Evolutionary conservation across 2,329 filamentous ascomycete species (phyloP), one percentile per base, ranked within the genome.

Genomic region (Cryphonectria japonica): DNA sequence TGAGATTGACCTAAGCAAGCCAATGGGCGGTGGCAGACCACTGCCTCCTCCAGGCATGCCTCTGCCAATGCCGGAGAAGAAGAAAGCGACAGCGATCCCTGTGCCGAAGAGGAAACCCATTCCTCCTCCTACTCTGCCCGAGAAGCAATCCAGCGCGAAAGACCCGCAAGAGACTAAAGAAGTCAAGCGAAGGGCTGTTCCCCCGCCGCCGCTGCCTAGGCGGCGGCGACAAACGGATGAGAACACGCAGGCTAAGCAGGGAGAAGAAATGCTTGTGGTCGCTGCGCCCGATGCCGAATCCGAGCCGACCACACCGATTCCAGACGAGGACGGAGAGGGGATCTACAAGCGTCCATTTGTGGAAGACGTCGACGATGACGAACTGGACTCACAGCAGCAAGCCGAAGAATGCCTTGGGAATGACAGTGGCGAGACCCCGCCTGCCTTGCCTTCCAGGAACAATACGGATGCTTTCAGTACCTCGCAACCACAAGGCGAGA

Each of bases 21-120:
- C 94, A 1, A 94, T 97, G 83, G 94, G 94, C 1, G 88, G 94
- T 54, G 94, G 94, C 0, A 91, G 92, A 75, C 94, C 94, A 0
- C 83, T 97, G 26, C 94, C 93, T 63, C 93, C 94, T 11, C 93
- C 92, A 2, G 94, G 94, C 2, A 90, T 87, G 61, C 94, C 94
- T 3, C 85, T 97, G 1, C 94, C 94, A 1, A 88, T 85, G 59
- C 91, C 91, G 0, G 88, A 90, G 50, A 87, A 85, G 68, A 87
- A 84, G 70, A 89, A 87, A 76, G 86, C 87, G 61, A 87, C 85
- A 64, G 83, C 86, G 22, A 87, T 85, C 71, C 84, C 84, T 39
- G 84, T 90, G 1, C 88, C 90, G 3, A 91, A 88, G 77, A 85
- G 91, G n/a, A 93, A 92, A 76, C 85, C 89, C 2, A 81, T 91